Evolutionary conservation across 371 early-diverging fungal species (phyloP).

Genomic region (Enteropsectra breve): DNA sequence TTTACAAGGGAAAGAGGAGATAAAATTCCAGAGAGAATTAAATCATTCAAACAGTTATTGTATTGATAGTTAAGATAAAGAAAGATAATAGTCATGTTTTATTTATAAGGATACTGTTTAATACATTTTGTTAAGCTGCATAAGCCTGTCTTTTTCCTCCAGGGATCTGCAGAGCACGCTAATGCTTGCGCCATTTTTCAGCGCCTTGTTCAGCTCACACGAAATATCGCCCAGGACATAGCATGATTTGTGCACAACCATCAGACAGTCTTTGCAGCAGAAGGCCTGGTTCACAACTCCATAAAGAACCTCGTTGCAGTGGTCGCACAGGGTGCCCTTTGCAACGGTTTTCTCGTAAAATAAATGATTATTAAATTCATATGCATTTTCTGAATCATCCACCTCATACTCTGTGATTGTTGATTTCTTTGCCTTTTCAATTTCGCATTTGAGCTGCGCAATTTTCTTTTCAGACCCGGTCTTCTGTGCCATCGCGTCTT

Average conservation of each 20-base stretch:
- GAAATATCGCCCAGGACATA: constrained; percentile 52
- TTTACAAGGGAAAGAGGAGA: too few relatives aligned
- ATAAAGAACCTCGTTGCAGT: constrained; percentile 50
- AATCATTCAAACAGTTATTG: too few relatives aligned
- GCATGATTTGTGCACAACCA: constrained; percentile 56
- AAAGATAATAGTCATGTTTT: too few relatives aligned
- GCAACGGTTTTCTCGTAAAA: constrained; percentile 45
- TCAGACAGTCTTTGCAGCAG: constrained; percentile 57
- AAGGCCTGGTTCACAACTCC: constrained; percentile 47
- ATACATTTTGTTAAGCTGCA: constrained; percentile 22
- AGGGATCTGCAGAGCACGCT: constrained; percentile 47
- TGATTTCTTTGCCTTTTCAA: constrained; percentile 37
- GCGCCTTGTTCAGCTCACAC: constrained; percentile 57
- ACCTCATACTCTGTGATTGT: constrained; percentile 11
- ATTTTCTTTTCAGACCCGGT: constrained; percentile 54
- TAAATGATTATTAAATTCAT: constrained; percentile 55
- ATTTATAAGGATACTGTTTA: neutral
- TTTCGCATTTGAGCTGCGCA: constrained; percentile 41
- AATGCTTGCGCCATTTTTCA: constrained; percentile 48
- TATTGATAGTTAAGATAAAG: too few relatives aligned
- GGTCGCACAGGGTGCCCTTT: constrained; percentile 46
- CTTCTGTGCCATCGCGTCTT: constrained; percentile 47
- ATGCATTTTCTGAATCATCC: constrained; percentile 32
- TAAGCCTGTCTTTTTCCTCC: constrained; percentile 58
- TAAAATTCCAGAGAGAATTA: too few relatives aligned